Base-by-base conservation (phyloP, 2,329 filamentous ascomycete genomes). In the Pestalotiopsis fici region DNA sequence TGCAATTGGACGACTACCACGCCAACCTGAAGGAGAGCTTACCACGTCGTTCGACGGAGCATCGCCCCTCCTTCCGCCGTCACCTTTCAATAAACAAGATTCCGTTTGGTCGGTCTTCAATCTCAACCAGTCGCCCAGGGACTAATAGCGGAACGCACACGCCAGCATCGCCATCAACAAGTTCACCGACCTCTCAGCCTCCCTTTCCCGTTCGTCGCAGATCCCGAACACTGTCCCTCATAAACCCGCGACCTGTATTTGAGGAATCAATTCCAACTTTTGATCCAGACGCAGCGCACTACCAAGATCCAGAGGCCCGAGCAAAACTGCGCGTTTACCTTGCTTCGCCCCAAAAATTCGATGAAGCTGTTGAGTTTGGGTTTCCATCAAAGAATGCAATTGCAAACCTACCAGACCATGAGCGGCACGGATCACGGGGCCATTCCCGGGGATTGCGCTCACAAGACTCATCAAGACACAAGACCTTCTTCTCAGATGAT, bases 281-380 rank as follows among this genome's bases (percentile, higher is more conserved):
- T 67, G 93, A 97, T 73, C 86, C 91, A 4, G 85, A 87, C 39
- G 92, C 93, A 3, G 88, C 93, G 47, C 92, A 97, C 80, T 98
- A 97, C 75, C 93, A 94, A 77, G 94, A 98, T 73, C 94, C 94
- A 0, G 93, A 97, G 76, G 93, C 95, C 50, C 89, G 95, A 39
- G 85, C 93, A 73, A 97, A 97, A 80, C 83, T 98, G 23, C 90
- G 94, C 13, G 90, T 93, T 6, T 97, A 95, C 74, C 87, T 97
- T 23, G 92, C 93, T 7, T 97, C 94, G 1, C 92, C 95, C 0
- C 93, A 97, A 72, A 97, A 97, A 77, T 98, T 98, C 73, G 95
- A 98, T 76, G 95, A 98, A 79, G 94, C 93, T 1, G 88, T 98
- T 64, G 93, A 97, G 77, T 98, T 97, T 79, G 95, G 95, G 0